Conservation (phyloP, 495 filamentous ascomycete genomes). For the Talaromyces stipitatus region DNA sequence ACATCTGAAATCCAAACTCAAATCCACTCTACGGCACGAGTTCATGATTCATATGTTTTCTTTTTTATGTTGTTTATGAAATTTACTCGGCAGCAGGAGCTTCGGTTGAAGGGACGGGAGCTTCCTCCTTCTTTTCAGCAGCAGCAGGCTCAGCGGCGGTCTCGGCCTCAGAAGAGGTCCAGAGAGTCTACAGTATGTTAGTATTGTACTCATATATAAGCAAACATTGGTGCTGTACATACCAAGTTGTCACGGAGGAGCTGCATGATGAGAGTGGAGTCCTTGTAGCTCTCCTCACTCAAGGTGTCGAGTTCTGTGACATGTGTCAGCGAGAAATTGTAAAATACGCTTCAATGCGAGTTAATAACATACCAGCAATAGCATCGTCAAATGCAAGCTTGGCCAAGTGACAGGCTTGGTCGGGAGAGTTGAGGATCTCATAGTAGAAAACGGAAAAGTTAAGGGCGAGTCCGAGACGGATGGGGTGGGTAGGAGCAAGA, state of each 20-base stretch:
- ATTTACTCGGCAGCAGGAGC: slow-evolving; percentile 46
- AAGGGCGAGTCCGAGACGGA: slow-evolving; percentile 93
- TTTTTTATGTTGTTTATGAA: slow-evolving; percentile 13
- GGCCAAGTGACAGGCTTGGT: slow-evolving; percentile 97
- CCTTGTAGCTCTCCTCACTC: slow-evolving; percentile 99
- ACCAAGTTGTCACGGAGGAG: slow-evolving; percentile 97
- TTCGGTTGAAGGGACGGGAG: slow-evolving; percentile 45
- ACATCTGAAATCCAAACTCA: slow-evolving; percentile 2
- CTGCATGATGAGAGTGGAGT: slow-evolving; percentile 99
- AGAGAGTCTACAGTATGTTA: slow-evolving; percentile 70
- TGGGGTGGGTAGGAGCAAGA: slow-evolving; percentile 96
- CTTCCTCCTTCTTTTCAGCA: slow-evolving; percentile 52
- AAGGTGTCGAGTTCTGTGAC: slow-evolving; percentile 88
- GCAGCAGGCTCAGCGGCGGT: slow-evolving; percentile 49
- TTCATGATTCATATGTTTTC: slow-evolving; percentile 27
- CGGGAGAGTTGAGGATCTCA: slow-evolving; percentile 97
- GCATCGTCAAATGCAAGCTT: slow-evolving; percentile 99
- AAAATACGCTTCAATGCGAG: slow-evolving; percentile 15
- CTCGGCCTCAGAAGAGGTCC: slow-evolving; percentile 98
- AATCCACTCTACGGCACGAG: slow-evolving; percentile 27
- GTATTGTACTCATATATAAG: background rate
- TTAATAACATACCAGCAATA: slow-evolving; percentile 70
- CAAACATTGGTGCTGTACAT: slow-evolving; percentile 25
- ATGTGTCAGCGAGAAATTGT: slow-evolving; percentile 4
- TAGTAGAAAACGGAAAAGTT: slow-evolving; percentile 99